Percentiles rank a stretch among this genome's conserved stretches.
phyloP scores from a whole-genome alignment of 176 grass and related monocot species.

The Cenchrus fungigraminus region DNA sequence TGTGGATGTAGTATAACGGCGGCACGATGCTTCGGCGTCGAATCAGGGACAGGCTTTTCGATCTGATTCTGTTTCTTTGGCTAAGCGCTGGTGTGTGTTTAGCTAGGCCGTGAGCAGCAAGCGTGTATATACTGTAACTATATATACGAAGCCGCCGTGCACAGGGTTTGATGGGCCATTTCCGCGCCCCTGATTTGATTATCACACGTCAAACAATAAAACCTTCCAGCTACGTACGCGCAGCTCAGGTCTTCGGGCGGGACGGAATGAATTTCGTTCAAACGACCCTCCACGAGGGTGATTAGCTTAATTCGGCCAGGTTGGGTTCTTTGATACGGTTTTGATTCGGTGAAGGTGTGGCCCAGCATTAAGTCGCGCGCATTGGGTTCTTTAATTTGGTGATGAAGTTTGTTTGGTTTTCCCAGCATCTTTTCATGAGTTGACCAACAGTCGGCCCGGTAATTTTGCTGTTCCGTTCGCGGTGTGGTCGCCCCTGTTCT shows the following conservation, averaged over 20 bases:
- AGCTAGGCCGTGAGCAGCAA: not conserved
- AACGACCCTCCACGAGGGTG: too few species aligned
- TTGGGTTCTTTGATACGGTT: too few species aligned
- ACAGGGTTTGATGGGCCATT: not conserved
- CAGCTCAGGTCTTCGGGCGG: too few species aligned
- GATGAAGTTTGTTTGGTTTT: too few species aligned
- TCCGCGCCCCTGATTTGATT: not conserved
- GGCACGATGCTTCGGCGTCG: not conserved
- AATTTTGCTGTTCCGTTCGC: not conserved
- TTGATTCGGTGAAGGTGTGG: too few species aligned
- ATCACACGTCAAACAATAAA: too few species aligned
- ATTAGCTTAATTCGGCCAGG: too few species aligned
- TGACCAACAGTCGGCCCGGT: not conserved
- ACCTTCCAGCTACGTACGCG: too few species aligned
- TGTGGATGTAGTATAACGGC: not conserved
- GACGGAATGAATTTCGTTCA: too few species aligned
- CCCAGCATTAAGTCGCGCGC: too few species aligned
- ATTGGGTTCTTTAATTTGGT: too few species aligned
- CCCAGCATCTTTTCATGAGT: constrained; percentile 14
- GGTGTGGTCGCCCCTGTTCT: not conserved
- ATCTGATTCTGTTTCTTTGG: not conserved
- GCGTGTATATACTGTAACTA: not conserved
- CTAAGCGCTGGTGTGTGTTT: not conserved
- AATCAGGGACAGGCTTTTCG: not conserved
- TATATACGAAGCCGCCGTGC: not conserved